phyloP scores from a whole-genome alignment of 2,329 filamentous ascomycete genomes.

The Monilinia polystroma region DNA sequence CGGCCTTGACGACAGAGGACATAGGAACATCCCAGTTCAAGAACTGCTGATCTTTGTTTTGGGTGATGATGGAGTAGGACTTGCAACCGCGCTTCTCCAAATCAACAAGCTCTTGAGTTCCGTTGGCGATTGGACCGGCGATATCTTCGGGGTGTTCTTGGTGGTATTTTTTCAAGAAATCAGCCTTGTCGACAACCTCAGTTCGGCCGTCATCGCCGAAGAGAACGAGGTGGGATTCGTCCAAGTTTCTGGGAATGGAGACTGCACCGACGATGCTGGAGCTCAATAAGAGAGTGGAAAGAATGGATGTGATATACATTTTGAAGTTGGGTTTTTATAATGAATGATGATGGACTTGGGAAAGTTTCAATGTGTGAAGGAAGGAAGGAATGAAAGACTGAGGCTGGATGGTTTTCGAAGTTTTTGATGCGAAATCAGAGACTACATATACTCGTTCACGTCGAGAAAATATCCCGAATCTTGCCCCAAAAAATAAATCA shows the following conservation, averaged over 20 bases:
- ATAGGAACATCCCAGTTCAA: constrained; percentile 17
- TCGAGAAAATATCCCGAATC: background rate
- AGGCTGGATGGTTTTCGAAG: background rate
- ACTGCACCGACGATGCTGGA: constrained; percentile 9
- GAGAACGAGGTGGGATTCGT: constrained; percentile 13
- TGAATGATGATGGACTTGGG: background rate
- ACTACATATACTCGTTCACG: constrained; percentile 7
- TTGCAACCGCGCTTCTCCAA: constrained; percentile 1
- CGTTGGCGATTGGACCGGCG: background rate
- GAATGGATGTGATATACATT: constrained; percentile 11
- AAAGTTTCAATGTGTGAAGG: background rate
- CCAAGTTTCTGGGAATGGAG: background rate
- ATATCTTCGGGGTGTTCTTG: background rate
- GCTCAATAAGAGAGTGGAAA: constrained; percentile 13
- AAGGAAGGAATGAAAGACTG: constrained; percentile 8
- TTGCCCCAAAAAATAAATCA: background rate
- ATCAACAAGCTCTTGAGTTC: background rate
- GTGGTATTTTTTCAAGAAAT: background rate
- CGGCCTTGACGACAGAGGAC: constrained; percentile 6
- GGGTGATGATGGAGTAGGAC: background rate
- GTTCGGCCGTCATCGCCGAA: constrained; percentile 4
- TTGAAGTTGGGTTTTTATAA: background rate
- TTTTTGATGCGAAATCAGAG: background rate
- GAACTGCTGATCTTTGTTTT: background rate
- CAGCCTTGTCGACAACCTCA: constrained; percentile 16